Evolutionary conservation across 108 stramenopile genomes (phyloP), one percentile per base, ranked within the genome.

Genomic region (Skeletonema tropicum): DNA sequence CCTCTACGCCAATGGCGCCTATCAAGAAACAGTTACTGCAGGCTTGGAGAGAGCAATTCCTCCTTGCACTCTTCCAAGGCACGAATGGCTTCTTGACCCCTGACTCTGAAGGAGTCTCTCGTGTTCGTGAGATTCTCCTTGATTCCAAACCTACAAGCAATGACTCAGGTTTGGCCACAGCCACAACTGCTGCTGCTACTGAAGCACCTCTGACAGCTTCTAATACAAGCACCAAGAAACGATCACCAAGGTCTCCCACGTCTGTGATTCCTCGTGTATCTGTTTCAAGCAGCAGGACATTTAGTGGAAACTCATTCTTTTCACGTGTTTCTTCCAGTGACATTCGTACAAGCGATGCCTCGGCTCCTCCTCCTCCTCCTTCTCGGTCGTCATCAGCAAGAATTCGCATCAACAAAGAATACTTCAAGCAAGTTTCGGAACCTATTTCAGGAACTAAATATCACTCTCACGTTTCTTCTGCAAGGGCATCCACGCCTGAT

Each of bases 1-100:
- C 70, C 15, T 58, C 68, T 38, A 55, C 60, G 4, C 42, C 49
- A 10, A 31, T 19, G 15, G 57, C 3, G 33, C 45, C 46, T 39
- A 49, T 57, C 41, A 73, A 62, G 57, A 67, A 79, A 29, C 59
- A 68, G 23, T 73, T 67, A 39, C n/a, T 79, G 14, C 67, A 68
- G 14, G 62, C 66, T 31, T 79, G 78, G 78, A 79, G 73, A 61
- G 66, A 79, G 9, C 49, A 68, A 52, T 79, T 79, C 38, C 57
- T 73, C 36, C 42, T 63, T 46, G 49, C 71, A 19, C 55, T 79
- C 26, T 73, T 61, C 32, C 78, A 73, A 26, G 78, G 71, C 33
- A 73, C 70, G 39, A 73, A 68, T 52, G 46, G 78, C 31, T 73
- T 68, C 29, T 45, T 79, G 67, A 48, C 60, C 6, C 78, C 78